Conservation (phyloP, 116 monocot species). For the Phalaenopsis hybrid region DNA sequence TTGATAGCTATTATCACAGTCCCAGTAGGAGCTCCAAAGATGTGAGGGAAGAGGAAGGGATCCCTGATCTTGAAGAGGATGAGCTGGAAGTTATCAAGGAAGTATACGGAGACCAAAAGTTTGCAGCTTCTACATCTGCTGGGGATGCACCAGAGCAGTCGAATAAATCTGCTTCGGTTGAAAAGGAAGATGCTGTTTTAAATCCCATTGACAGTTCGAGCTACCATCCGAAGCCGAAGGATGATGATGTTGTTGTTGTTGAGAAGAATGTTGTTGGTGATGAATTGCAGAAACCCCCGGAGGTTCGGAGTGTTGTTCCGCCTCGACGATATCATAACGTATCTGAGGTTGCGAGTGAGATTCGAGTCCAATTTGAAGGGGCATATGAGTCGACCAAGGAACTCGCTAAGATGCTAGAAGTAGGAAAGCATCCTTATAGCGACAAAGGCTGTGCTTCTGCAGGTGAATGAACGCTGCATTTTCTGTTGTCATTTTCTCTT, state of each 20-base stretch:
- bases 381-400: constrained; percentile 41
- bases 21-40: constrained; percentile 66
- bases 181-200: constrained; percentile 13
- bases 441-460: constrained; percentile 41
- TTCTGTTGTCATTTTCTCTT: background rate
- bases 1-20: constrained; percentile 56
- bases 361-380: constrained; percentile 58
- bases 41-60: constrained; percentile 87
- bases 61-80: constrained; percentile 93
- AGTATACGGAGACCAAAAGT: constrained; percentile 40
- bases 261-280: constrained; percentile 54
- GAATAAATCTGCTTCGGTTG: constrained; percentile 2
- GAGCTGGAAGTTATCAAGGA: constrained; percentile 63
- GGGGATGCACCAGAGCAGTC: constrained; percentile 2
- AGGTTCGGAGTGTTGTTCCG: constrained; percentile 16
- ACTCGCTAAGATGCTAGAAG: constrained; percentile 73
- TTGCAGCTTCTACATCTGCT: constrained; percentile 15
- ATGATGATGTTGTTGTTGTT: constrained; percentile 33
- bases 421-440: constrained; percentile 66
- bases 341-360: constrained; percentile 57
- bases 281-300: constrained; percentile 20
- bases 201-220: constrained; percentile 14
- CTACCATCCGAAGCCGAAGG: constrained; percentile 11
- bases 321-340: constrained; percentile 34
- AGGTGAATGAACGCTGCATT: constrained; percentile 31